Conservation (phyloP, 1,284 basidiomycete species). For the Inonotus hispidus region DNA sequence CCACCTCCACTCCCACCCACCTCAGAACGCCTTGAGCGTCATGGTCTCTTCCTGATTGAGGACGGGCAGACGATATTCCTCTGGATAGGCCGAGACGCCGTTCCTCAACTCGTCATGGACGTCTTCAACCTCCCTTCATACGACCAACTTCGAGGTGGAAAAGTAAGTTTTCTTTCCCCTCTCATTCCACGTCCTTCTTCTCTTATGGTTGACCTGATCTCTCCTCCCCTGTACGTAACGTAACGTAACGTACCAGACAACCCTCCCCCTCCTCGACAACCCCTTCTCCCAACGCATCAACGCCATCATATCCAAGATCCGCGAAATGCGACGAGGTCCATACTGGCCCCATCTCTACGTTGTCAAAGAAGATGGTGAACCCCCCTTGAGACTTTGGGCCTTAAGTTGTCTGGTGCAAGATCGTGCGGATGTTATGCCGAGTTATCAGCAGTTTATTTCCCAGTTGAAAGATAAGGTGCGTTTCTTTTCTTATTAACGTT, state of each 20-base stretch:
- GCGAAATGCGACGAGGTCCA: conserved; percentile 84
- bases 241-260: conserved; percentile 46
- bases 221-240: too few species aligned
- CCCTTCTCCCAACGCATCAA: conserved; percentile 91
- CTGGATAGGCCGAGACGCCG: conserved; percentile 95
- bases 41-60: conserved; percentile 96
- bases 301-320: conserved; percentile 87
- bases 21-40: conserved; percentile 89
- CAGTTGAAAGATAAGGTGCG: conserved; percentile 72
- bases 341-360: conserved; percentile 96
- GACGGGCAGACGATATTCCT: conserved; percentile 98
- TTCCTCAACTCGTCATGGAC: conserved; percentile 90
- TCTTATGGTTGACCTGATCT: background rate
- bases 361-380: conserved; percentile 98
- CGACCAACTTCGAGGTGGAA: conserved; percentile 86
- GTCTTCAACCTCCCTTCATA: conserved; percentile 92
- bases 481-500: background rate
- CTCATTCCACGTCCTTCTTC: background rate
- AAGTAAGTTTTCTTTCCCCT: conserved; percentile 49
- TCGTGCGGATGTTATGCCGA: conserved; percentile 89
- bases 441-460: conserved; percentile 90
- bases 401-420: conserved; percentile 94
- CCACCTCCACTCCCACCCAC: conserved; percentile 88
- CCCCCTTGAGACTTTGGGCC: conserved; percentile 90
- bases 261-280: conserved; percentile 86